A percentile compares a stretch with the other conserved stretches of the same genome.
Evolutionary conservation across 148 eudicot genomes (phyloP).

Genomic region (Cornus florida): DNA sequence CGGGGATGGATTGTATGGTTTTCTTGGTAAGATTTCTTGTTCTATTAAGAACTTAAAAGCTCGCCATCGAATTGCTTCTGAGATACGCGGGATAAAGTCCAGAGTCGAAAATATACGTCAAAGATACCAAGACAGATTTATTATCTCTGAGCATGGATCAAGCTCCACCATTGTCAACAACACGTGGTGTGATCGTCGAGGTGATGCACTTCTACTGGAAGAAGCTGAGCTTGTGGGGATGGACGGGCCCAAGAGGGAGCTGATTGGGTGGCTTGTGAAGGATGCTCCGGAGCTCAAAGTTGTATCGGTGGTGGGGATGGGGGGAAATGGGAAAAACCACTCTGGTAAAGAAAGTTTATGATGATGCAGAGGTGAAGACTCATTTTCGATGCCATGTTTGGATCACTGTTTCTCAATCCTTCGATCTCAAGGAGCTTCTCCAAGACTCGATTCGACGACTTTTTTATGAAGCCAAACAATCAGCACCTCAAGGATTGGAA

Average conservation of each 20-base stretch:
- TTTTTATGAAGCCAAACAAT: no score
- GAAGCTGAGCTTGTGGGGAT: slow-evolving; percentile 18
- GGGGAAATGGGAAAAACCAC: slow-evolving; percentile 1
- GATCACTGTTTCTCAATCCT: no score
- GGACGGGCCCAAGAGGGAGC: not conserved
- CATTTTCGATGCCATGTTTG: no score
- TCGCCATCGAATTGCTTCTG: not conserved
- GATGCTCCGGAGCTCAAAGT: not conserved
- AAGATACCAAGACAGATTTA: not conserved
- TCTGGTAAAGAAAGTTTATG: no score
- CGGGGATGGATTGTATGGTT: not conserved
- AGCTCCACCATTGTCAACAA: not conserved
- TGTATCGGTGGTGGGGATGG: slow-evolving; percentile 6
- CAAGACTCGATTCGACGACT: no score
- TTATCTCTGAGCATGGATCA: no score
- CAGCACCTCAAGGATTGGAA: no score
- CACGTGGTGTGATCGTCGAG: slow-evolving; percentile 10
- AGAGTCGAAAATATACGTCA: not conserved
- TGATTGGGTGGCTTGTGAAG: not conserved
- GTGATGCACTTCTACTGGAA: slow-evolving; percentile 21
- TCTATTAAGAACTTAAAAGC: not conserved
- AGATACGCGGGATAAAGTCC: no score
- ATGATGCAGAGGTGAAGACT: no score
- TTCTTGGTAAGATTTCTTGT: not conserved
- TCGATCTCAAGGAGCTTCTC: no score